These are phyloP conservation scores for Ophiocordyceps sinensis DNA, from an alignment of 2,329 filamentous ascomycete species.

Conservation along the genomic window DNA sequence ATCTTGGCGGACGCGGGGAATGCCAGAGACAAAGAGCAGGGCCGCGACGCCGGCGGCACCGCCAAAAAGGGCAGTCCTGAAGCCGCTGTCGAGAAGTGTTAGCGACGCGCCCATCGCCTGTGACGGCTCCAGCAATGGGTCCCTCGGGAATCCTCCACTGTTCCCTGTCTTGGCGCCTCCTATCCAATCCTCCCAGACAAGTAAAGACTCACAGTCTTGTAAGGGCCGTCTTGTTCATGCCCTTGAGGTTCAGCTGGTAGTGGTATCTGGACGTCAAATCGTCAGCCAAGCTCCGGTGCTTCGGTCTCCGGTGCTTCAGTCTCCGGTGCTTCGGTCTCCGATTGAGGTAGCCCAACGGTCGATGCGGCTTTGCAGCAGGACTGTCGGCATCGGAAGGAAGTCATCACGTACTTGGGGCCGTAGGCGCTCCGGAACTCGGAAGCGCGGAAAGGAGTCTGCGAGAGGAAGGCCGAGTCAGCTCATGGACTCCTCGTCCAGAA, in stretches of 20 bases:
- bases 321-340: too few relatives aligned
- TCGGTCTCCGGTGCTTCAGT: too few relatives aligned
- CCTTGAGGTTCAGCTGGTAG: constrained; percentile 38
- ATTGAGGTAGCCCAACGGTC: not conserved
- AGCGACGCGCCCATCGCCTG: not conserved
- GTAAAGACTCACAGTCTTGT: constrained; percentile 33
- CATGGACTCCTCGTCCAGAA: not conserved
- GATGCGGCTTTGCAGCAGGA: too few relatives aligned
- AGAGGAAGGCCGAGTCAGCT: not conserved
- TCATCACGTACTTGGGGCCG: constrained; percentile 45
- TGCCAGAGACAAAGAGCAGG: constrained; percentile 46
- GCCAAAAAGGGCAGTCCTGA: constrained; percentile 33
- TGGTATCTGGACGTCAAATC: constrained; percentile 33
- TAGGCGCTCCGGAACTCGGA: constrained; percentile 45
- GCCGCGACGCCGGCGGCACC: constrained; percentile 42
- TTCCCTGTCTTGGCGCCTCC: not conserved
- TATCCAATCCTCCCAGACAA: not conserved
- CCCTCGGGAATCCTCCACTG: not conserved
- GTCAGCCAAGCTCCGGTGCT: constrained; percentile 12
- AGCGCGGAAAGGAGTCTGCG: constrained; percentile 31
- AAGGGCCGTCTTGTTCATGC: constrained; percentile 29
- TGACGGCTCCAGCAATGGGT: too few relatives aligned
- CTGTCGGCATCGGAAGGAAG: not conserved
- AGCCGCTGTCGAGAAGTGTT: constrained; percentile 1
- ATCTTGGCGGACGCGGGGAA: constrained; percentile 45